These are phyloP conservation scores for Stephania cephalantha DNA, from an alignment of 164 flowering plant species.

Conservation along the genomic window DNA sequence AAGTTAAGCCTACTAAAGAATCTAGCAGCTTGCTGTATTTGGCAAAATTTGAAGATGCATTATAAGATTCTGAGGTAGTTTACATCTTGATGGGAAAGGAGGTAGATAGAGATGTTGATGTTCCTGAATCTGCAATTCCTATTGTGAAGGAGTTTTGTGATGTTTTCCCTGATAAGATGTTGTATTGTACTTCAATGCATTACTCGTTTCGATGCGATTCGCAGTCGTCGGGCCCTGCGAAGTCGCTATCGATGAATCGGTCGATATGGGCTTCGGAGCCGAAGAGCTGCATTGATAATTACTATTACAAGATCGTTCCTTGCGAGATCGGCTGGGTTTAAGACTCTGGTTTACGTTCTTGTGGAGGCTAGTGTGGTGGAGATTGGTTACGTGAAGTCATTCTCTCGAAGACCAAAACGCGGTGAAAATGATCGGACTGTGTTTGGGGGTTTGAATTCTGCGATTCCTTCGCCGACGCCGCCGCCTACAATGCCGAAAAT, in stretches of 20 bases:
- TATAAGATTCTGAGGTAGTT: no score
- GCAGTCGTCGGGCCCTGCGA: constrained; percentile 34
- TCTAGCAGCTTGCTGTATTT: no score
- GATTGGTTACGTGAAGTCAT: constrained; percentile 46
- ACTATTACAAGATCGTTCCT: constrained; percentile 44
- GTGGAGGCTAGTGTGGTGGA: constrained; percentile 70
- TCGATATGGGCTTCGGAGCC: constrained; percentile 51
- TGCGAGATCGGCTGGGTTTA: constrained; percentile 48
- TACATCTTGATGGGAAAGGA: no score
- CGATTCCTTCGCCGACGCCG: constrained; percentile 22
- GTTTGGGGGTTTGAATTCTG: constrained; percentile 34
- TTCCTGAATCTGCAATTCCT: no score
- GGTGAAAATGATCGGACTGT: constrained; percentile 33
- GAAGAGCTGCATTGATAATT: constrained; percentile 38
- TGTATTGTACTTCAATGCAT: constrained; percentile 65
- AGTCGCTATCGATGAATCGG: constrained; percentile 34
- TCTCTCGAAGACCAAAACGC: constrained; percentile 51
- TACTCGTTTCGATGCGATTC: constrained; percentile 43
- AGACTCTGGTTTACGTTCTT: constrained; percentile 62
- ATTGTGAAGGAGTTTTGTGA: no score
- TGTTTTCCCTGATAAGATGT: no score
- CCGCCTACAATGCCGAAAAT: constrained; percentile 33
- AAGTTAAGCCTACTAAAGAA: no score
- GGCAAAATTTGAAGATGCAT: no score
- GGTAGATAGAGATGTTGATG: no score